Evolutionary conservation across 257 asterid species (phyloP).

Genomic region (Orobanche coerulescens): DNA sequence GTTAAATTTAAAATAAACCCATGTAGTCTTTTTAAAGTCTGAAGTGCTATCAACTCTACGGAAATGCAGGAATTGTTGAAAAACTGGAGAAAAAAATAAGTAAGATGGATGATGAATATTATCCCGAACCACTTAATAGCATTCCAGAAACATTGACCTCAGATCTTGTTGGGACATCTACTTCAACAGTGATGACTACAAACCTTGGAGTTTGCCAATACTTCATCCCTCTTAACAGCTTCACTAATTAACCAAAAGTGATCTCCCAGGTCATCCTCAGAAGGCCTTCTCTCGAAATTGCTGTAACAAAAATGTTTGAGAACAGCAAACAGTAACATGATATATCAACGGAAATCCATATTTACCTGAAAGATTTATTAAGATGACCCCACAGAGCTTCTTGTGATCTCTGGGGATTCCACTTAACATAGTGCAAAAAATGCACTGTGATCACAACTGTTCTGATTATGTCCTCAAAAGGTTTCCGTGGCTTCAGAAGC

Average conservation of each 20-base stretch:
- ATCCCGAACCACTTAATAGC: conserved; percentile 4
- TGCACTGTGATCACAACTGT: conserved; percentile 52
- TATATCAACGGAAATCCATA: conserved; percentile 12
- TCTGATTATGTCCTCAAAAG: conserved; percentile 41
- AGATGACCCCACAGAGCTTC: conserved; percentile 73
- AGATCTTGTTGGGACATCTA: not conserved
- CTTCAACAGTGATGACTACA: conserved; percentile 22
- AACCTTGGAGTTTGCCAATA: conserved; percentile 63
- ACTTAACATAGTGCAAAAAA: conserved; percentile 45
- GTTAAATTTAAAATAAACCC: too few relatives aligned
- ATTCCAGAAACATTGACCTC: not conserved
- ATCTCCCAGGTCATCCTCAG: conserved; percentile 55
- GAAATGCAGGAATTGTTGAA: too few relatives aligned
- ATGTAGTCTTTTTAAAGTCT: too few relatives aligned
- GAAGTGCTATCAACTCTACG: too few relatives aligned
- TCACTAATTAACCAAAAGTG: conserved; percentile 51
- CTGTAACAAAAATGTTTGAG: conserved; percentile 29
- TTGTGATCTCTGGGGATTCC: conserved; percentile 48
- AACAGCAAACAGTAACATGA: not conserved
- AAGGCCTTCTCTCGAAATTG: conserved; percentile 52
- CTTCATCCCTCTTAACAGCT: conserved; percentile 49
- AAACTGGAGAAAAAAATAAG: too few relatives aligned
- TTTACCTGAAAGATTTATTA: conserved; percentile 61
- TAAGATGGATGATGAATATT: not conserved
- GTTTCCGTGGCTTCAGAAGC: conserved; percentile 69